Conservation (phyloP, 129 eudicot genomes). For the Flaveria linearis region DNA sequence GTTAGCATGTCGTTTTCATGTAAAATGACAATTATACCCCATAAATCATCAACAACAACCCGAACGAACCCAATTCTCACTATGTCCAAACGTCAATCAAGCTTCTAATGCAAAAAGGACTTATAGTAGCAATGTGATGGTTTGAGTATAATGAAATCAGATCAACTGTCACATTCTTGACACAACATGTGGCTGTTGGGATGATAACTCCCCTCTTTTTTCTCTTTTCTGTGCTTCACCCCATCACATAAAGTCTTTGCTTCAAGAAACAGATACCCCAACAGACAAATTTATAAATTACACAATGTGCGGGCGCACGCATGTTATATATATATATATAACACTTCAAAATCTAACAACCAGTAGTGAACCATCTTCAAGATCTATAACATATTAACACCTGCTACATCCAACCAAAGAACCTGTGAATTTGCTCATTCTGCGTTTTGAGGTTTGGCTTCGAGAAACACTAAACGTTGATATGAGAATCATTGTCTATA, state of each 20-base stretch:
- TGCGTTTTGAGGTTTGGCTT: slow-evolving; percentile 13
- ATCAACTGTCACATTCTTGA: slow-evolving; percentile 40
- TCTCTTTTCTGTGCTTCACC: slow-evolving; percentile 26
- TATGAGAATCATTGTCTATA: slow-evolving; percentile 39
- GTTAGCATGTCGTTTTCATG: slow-evolving; percentile 13
- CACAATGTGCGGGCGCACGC: slow-evolving; percentile 13
- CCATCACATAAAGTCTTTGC: slow-evolving; percentile 48
- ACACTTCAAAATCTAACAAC: slow-evolving; percentile 47
- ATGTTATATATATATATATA: neutral
- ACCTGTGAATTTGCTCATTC: slow-evolving; percentile 16
- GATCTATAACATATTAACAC: slow-evolving; percentile 14
- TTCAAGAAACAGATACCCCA: slow-evolving; percentile 62
- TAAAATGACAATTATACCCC: slow-evolving; percentile 19
- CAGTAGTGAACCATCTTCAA: slow-evolving; percentile 48
- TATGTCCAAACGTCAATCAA: neutral
- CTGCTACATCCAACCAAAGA: slow-evolving; percentile 7
- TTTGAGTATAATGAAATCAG: slow-evolving; percentile 18
- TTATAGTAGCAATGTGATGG: slow-evolving; percentile 18
- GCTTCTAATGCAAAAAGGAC: slow-evolving; percentile 10
- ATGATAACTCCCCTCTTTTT: neutral
- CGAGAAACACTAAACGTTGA: slow-evolving; percentile 11
- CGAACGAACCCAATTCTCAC: slow-evolving; percentile 2
- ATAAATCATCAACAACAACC: neutral
- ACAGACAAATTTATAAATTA: slow-evolving; percentile 29
- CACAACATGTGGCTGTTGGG: slow-evolving; percentile 35